Percentiles rank a stretch among this genome's conserved stretches.
Conservation (phyloP, 495 filamentous ascomycete species). For the Podospora tetraspora region DNA sequence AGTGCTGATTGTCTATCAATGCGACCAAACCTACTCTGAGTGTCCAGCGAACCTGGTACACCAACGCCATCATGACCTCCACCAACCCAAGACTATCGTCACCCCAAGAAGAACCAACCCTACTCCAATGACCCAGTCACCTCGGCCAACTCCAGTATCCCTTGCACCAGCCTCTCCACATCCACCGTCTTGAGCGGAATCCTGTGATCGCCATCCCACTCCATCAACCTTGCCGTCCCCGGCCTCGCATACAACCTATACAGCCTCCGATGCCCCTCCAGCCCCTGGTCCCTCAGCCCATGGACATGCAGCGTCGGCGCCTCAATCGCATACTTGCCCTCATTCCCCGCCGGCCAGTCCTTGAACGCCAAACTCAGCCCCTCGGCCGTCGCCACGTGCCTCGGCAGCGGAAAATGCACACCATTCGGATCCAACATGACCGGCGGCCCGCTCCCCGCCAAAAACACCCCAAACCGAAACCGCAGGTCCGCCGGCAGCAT, state of each 20-base stretch:
- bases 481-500: constrained; percentile 4
- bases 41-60: neutral
- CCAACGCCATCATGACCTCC: neutral
- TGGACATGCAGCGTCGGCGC: constrained; percentile 62
- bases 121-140: constrained; percentile 3
- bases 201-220: constrained; percentile 59
- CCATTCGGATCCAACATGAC: constrained; percentile 38
- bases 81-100: neutral
- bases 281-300: constrained; percentile 50
- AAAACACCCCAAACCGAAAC: constrained; percentile 41
- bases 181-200: constrained; percentile 53
- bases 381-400: constrained; percentile 6
- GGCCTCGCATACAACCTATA: constrained; percentile 45
- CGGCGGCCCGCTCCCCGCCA: constrained; percentile 54
- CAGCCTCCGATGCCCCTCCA: constrained; percentile 49
- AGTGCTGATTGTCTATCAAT: neutral
- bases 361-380: constrained; percentile 4
- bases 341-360: neutral
- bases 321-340: neutral
- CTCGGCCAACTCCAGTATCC: constrained; percentile 42
- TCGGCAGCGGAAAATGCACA: neutral
- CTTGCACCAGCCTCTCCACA: constrained; percentile 44
- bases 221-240: constrained; percentile 41
- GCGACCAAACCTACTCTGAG: neutral
- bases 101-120: neutral